A percentile compares a stretch with the other conserved stretches of the same genome.
Conservation (phyloP, 2,329 filamentous ascomycete species). For the Biscogniauxia mediterranea region DNA sequence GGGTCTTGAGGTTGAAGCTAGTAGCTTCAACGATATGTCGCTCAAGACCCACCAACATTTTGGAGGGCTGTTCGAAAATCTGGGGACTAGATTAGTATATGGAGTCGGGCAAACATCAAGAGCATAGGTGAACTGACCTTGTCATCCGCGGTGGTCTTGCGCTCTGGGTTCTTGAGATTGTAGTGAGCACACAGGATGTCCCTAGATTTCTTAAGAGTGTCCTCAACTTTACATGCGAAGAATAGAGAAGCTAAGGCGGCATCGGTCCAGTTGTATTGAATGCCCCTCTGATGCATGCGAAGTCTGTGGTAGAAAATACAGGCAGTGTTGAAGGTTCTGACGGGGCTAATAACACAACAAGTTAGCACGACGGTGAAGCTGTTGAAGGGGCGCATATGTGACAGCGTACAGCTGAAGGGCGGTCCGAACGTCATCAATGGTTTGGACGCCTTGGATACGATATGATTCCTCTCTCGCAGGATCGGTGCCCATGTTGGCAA, state of each 20-base stretch:
- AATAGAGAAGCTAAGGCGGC: slow-evolving; percentile 86
- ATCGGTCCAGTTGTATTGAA: slow-evolving; percentile 82
- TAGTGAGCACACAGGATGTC: slow-evolving; percentile 90
- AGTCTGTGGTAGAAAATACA: slow-evolving; percentile 94
- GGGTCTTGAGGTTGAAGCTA: slow-evolving; percentile 88
- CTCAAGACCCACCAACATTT: slow-evolving; percentile 84
- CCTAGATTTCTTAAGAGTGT: slow-evolving; percentile 93
- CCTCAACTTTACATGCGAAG: slow-evolving; percentile 94
- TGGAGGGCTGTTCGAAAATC: slow-evolving; percentile 77
- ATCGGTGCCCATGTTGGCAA: slow-evolving; percentile 68
- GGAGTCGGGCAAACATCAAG: not conserved
- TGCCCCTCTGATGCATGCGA: slow-evolving; percentile 78
- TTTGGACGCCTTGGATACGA: slow-evolving; percentile 80
- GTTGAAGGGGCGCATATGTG: not conserved
- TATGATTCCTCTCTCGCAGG: slow-evolving; percentile 77
- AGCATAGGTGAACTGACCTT: slow-evolving; percentile 52
- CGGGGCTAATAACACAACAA: slow-evolving; percentile 55
- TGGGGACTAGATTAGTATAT: slow-evolving; percentile 35
- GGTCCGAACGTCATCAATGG: slow-evolving; percentile 82
- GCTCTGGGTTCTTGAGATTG: slow-evolving; percentile 72
- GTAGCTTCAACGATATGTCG: slow-evolving; percentile 89
- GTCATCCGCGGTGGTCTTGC: slow-evolving; percentile 75
- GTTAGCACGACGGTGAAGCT: slow-evolving; percentile 9
- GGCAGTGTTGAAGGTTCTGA: slow-evolving; percentile 89
- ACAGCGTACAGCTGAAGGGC: slow-evolving; percentile 72